These are phyloP conservation scores for Yamadazyma sp. DNA, from an alignment of 805 yeast species.

Conservation along the genomic window DNA sequence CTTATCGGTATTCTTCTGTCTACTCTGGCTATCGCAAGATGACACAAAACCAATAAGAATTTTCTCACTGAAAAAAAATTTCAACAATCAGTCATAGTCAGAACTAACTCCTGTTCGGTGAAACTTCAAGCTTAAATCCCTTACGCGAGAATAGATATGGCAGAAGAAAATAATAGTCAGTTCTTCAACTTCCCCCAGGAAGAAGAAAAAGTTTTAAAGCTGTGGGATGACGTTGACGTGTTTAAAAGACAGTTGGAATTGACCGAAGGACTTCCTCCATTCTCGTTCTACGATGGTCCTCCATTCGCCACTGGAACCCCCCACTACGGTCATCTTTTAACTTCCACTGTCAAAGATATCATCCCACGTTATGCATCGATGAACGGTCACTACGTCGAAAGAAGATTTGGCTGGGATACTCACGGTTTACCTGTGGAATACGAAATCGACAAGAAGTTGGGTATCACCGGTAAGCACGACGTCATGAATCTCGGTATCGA, in stretches of 20 bases:
- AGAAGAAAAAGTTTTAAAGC: conserved; percentile 76
- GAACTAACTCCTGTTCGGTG: neutral
- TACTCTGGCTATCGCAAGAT: neutral
- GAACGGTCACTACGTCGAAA: conserved; percentile 95
- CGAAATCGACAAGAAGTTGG: conserved; percentile 96
- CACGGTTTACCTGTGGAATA: conserved; percentile 99
- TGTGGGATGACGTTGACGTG: conserved; percentile 94
- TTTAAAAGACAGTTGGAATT: conserved; percentile 82
- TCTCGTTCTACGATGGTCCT: conserved; percentile 97
- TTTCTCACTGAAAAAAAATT: conserved; percentile 8
- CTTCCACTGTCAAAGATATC: conserved; percentile 95
- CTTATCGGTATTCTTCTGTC: no score
- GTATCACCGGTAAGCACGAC: conserved; percentile 90
- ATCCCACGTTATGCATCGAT: conserved; percentile 97
- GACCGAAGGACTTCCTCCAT: conserved; percentile 81
- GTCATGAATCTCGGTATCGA: conserved; percentile 93
- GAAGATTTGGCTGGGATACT: conserved; percentile 99
- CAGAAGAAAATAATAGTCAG: conserved; percentile 17
- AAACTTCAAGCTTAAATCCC: neutral
- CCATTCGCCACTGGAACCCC: conserved; percentile 99
- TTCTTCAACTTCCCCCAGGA: conserved; percentile 79
- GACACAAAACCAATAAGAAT: conserved; percentile 2
- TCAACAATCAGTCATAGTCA: conserved; percentile 9
- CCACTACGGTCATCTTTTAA: conserved; percentile 95
- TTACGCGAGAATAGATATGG: conserved; percentile 13